These are phyloP conservation scores for Linnemannia schmuckeri DNA, from an alignment of 192 early-diverging fungal genomes.

Conservation along the genomic window DNA sequence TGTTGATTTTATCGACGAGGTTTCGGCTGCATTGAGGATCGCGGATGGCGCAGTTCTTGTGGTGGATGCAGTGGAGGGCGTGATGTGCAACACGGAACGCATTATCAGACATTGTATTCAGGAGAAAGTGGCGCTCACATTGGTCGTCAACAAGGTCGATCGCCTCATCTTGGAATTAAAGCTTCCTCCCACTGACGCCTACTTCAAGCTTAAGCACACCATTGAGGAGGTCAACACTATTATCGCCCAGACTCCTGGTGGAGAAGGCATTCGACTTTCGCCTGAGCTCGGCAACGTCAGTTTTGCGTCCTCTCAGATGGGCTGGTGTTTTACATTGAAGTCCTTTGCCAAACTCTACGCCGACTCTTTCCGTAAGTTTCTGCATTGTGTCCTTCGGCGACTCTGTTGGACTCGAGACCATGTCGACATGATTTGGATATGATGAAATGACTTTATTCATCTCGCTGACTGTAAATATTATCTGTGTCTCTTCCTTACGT, in stretches of 20 bases:
- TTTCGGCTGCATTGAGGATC: slow-evolving; percentile 85
- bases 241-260: slow-evolving; percentile 71
- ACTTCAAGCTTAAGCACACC: slow-evolving; percentile 95
- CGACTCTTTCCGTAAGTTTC: slow-evolving; percentile 75
- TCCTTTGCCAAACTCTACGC: slow-evolving; percentile 94
- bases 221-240: slow-evolving; percentile 95
- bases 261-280: slow-evolving; percentile 80
- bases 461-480: background rate
- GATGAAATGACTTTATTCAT: background rate
- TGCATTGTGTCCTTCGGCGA: background rate
- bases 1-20: slow-evolving; percentile 95
- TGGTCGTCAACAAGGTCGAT: slow-evolving; percentile 99
- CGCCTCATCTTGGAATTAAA: slow-evolving; percentile 97
- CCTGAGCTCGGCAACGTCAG: slow-evolving; percentile 97
- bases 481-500: background rate
- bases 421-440: no score
- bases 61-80: slow-evolving; percentile 97
- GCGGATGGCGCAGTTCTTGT: slow-evolving; percentile 92
- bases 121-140: slow-evolving; percentile 82
- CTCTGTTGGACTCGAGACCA: no score
- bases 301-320: slow-evolving; percentile 90
- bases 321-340: slow-evolving; percentile 94
- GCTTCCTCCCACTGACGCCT: slow-evolving; percentile 95
- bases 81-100: slow-evolving; percentile 94
- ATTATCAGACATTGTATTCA: slow-evolving; percentile 85